Evolutionary conservation across 331 rosid genomes (phyloP).

Genomic region (Saraca asoca): DNA sequence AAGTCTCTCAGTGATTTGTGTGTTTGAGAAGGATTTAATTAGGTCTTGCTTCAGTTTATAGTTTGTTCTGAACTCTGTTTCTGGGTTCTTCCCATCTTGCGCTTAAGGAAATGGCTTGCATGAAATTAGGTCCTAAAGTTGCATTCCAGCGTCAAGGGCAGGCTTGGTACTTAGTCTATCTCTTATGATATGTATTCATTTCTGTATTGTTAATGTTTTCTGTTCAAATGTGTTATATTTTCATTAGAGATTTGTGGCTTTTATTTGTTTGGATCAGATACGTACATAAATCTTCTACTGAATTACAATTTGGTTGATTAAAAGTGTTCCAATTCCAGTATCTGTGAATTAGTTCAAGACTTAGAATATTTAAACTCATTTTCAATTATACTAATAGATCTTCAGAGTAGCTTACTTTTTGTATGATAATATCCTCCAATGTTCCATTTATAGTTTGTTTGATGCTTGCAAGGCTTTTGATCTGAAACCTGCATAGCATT

Average conservation of each 20-base stretch:
- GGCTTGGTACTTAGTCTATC: conserved; percentile 70
- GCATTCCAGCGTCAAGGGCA: conserved; percentile 97
- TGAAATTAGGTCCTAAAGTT: conserved; percentile 91
- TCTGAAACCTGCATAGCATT: not conserved
- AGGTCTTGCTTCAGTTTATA: conserved; percentile 13
- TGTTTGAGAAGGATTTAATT: conserved; percentile 29
- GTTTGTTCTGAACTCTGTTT: conserved; percentile 29
- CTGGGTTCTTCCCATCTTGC: conserved; percentile 26
- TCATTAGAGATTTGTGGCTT: not conserved
- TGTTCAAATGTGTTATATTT: not conserved
- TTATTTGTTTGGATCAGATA: not conserved
- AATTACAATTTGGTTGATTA: no score
- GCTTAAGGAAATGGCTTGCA: conserved; percentile 70
- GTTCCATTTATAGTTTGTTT: no score
- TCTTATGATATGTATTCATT: conserved; percentile 9
- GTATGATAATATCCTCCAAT: no score
- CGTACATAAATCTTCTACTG: no score
- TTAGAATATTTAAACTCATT: no score
- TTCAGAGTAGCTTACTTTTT: no score
- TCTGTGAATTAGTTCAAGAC: no score
- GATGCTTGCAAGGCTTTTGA: not conserved
- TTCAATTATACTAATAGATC: no score
- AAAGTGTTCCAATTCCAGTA: no score
- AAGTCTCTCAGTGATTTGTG: conserved; percentile 26
- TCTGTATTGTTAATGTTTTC: not conserved